A percentile compares a stretch with the other conserved stretches of the same genome.
phyloP scores from a whole-genome alignment of 2,329 filamentous ascomycete species.

The Leptographium procerum region DNA sequence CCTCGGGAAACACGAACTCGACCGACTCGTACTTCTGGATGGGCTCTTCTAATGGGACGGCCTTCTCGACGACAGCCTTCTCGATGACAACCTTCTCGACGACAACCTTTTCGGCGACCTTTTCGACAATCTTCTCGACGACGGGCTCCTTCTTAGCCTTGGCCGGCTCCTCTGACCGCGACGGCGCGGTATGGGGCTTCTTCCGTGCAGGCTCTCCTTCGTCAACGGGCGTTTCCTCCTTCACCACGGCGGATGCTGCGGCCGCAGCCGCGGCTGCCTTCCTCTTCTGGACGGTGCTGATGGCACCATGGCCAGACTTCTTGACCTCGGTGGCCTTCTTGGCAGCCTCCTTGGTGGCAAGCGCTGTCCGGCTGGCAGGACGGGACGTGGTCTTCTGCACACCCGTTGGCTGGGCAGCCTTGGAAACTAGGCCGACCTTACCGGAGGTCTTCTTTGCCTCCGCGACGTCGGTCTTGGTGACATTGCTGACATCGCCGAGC shows the following conservation, averaged over 20 bases:
- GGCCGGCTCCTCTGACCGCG: conserved; percentile 36
- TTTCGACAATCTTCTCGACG: conserved; percentile 32
- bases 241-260: conserved; percentile 38
- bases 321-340: conserved; percentile 61
- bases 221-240: conserved; percentile 48
- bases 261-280: conserved; percentile 29
- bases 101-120: neutral
- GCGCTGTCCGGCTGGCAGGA: conserved; percentile 44
- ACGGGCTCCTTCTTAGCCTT: conserved; percentile 24
- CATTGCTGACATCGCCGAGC: conserved; percentile 91
- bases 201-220: conserved; percentile 60
- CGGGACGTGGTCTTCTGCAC: conserved; percentile 66
- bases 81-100: conserved; percentile 11
- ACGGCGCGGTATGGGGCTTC: conserved; percentile 41
- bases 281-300: conserved; percentile 57
- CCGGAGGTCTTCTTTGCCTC: conserved; percentile 64
- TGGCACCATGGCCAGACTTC: conserved; percentile 58
- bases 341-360: conserved; percentile 27
- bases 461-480: conserved; percentile 61
- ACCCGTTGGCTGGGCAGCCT: conserved; percentile 70
- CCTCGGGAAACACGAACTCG: conserved; percentile 20
- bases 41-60: conserved; percentile 18
- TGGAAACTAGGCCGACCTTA: conserved; percentile 63
- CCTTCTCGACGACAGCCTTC: conserved; percentile 23
- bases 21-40: conserved; percentile 16